These are phyloP conservation scores for Leishmania guyanensis DNA, from an alignment of 208 protist species.

Conservation along the genomic window DNA sequence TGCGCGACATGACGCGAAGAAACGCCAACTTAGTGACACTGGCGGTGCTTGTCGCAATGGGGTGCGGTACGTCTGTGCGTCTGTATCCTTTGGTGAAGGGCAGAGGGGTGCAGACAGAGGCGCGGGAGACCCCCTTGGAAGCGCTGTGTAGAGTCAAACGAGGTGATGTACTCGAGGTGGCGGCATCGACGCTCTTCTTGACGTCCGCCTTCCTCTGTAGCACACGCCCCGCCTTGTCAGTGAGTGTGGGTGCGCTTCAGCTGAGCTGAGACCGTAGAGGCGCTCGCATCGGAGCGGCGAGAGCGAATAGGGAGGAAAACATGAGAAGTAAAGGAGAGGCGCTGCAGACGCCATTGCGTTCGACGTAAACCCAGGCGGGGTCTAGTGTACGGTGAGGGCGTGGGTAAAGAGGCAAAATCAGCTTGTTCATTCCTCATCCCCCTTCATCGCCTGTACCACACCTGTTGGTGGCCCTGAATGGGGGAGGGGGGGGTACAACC, in stretches of 20 bases:
- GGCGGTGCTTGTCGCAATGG: neutral
- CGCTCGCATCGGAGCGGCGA: neutral
- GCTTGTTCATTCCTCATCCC: neutral
- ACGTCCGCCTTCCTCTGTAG: neutral
- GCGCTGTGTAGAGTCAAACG: neutral
- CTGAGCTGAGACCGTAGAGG: no score
- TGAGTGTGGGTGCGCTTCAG: neutral
- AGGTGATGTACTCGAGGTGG: neutral
- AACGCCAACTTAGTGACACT: no score
- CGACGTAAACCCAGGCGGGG: no score
- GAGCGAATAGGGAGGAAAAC: neutral
- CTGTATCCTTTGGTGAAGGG: slow-evolving; percentile 2
- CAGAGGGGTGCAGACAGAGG: neutral
- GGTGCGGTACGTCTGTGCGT: neutral
- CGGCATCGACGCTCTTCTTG: neutral
- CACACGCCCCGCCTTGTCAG: neutral
- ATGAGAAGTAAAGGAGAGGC: neutral
- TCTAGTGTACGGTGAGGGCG: neutral
- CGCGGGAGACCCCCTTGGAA: neutral
- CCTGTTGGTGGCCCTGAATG: neutral
- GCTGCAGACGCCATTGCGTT: neutral
- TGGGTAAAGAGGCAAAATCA: neutral
- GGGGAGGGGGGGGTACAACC: no score
- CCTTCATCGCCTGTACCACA: neutral
- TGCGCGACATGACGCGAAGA: slow-evolving; percentile 16